Conservation (phyloP, 192 early-diverging fungal species). For the Chytriomyces sp. region DNA sequence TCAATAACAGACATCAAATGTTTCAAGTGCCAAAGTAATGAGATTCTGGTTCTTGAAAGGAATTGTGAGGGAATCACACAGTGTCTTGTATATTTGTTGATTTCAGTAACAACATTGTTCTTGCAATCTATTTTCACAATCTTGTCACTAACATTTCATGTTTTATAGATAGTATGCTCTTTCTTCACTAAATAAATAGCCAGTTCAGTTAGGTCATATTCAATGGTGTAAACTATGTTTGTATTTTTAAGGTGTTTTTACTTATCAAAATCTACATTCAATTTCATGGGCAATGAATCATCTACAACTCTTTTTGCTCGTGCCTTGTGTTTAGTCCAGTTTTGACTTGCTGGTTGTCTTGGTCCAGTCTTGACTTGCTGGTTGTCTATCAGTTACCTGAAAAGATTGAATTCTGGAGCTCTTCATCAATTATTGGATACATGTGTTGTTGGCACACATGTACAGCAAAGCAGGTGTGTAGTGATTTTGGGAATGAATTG, state of each 20-base stretch:
- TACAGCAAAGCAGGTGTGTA: too few species aligned
- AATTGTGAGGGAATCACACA: neutral
- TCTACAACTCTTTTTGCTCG: neutral
- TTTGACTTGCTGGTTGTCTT: too few species aligned
- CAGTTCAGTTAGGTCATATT: neutral
- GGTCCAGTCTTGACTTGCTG: too few species aligned
- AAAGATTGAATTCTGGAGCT: neutral
- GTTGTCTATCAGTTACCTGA: neutral
- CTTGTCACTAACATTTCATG: neutral
- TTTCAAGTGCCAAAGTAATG: too few species aligned
- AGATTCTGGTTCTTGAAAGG: neutral
- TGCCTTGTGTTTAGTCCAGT: neutral
- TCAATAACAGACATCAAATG: neutral
- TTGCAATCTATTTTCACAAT: conserved; percentile 1
- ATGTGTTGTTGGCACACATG: conserved; percentile 13
- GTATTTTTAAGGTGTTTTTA: neutral
- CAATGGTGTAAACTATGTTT: neutral
- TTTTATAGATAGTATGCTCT: neutral
- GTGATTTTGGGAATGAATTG: too few species aligned
- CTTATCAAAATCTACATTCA: neutral
- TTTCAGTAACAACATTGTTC: neutral
- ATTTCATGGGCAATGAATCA: neutral
- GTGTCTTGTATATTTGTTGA: neutral
- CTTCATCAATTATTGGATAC: conserved; percentile 7
- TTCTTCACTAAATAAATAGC: neutral